phyloP scores from a whole-genome alignment of 306 rosid species.

The Acacia confusa region DNA sequence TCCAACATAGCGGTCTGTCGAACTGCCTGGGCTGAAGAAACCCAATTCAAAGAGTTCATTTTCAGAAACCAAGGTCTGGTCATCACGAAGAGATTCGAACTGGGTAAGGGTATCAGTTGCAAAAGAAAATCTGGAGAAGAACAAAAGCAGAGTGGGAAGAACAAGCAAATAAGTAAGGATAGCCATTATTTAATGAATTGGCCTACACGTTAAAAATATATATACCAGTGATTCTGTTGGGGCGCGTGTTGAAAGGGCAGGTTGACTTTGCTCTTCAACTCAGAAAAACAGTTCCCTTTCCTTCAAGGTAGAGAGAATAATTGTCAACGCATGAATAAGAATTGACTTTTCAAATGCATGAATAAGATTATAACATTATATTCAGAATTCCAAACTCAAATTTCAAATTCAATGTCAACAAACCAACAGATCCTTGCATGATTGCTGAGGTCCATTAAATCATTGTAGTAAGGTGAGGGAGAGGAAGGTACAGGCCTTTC shows the following conservation, averaged over 20 bases:
- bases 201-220: too few species aligned
- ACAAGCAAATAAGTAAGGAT: too few species aligned
- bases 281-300: too few species aligned
- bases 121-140: too few species aligned
- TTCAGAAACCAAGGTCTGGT: neutral
- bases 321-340: neutral
- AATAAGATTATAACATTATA: too few species aligned
- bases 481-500: neutral
- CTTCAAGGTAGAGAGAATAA: neutral
- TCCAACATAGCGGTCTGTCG: conserved; percentile 41
- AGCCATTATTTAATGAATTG: too few species aligned
- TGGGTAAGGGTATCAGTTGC: too few species aligned
- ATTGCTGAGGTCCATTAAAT: too few species aligned
- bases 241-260: too few species aligned
- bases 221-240: rapidly evolving
- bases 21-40: neutral
- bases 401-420: neutral
- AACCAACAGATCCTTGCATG: neutral
- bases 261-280: too few species aligned
- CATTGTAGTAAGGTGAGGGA: neutral
- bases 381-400: neutral
- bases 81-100: neutral
- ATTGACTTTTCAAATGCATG: neutral
- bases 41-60: conserved; percentile 17
- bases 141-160: too few species aligned